Conservation (phyloP, 2,329 filamentous ascomycete genomes). For the Penicillium vulpinum region DNA sequence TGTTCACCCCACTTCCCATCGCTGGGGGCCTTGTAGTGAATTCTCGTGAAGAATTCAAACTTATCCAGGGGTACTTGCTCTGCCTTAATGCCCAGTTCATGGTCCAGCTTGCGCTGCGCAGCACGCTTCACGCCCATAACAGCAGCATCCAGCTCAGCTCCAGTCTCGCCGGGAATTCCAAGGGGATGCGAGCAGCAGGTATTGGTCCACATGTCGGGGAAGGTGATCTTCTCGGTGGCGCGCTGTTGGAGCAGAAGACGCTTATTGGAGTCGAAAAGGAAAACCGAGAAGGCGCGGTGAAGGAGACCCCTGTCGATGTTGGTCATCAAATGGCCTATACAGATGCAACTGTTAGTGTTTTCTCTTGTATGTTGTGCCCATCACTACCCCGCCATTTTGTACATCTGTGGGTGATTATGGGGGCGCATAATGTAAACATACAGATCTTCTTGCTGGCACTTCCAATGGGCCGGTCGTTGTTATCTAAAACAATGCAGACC, state of each 20-base stretch:
- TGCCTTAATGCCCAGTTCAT: constrained; percentile 88
- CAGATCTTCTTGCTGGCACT: constrained; percentile 98
- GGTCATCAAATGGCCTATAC: constrained; percentile 89
- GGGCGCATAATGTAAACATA: constrained; percentile 51
- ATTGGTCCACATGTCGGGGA: constrained; percentile 99
- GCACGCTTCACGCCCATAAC: constrained; percentile 86
- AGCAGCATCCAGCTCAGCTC: constrained; percentile 74
- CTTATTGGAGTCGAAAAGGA: constrained; percentile 94
- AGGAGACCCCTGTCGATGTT: constrained; percentile 96
- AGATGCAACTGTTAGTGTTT: constrained; percentile 12
- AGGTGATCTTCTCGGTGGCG: constrained; percentile 95
- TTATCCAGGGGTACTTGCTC: constrained; percentile 87
- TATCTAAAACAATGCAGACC: constrained; percentile 94
- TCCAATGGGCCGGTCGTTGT: constrained; percentile 88
- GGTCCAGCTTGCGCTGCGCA: constrained; percentile 87
- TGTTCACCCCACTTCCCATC: constrained; percentile 99
- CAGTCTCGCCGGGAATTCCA: constrained; percentile 87
- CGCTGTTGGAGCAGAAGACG: constrained; percentile 93
- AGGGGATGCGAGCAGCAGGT: constrained; percentile 98
- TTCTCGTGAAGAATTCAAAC: constrained; percentile 91
- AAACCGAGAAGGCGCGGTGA: constrained; percentile 96
- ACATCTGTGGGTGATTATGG: background rate
- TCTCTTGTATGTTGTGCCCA: background rate
- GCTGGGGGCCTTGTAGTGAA: constrained; percentile 97
- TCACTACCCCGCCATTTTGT: constrained; percentile 11